These are phyloP conservation scores for Thoreauomyces humboldtii DNA, from an alignment of 192 early-diverging fungal genomes.

Conservation along the genomic window DNA sequence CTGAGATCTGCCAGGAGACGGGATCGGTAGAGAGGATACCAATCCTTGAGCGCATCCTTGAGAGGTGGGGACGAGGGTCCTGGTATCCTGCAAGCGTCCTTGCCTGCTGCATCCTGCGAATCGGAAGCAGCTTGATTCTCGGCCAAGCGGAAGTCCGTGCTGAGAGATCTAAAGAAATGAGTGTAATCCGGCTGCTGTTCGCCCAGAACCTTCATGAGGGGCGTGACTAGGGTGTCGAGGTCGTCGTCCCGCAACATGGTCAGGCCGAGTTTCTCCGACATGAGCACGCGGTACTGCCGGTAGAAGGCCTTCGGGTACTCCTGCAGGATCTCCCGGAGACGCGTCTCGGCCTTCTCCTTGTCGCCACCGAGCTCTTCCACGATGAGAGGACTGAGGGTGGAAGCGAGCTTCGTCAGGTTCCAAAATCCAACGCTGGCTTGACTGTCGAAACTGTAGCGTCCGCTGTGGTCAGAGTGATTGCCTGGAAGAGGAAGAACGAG, in stretches of 20 bases:
- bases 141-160: constrained; percentile 18
- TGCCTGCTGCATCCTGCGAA: not conserved
- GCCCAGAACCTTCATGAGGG: constrained; percentile 66
- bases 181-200: constrained; percentile 69
- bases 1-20: constrained; percentile 46
- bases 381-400: constrained; percentile 63
- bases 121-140: not conserved
- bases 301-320: constrained; percentile 53
- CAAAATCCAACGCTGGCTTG: constrained; percentile 80
- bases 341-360: constrained; percentile 20
- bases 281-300: constrained; percentile 49
- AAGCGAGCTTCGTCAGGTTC: constrained; percentile 74
- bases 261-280: constrained; percentile 58
- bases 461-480: constrained; percentile 60
- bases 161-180: constrained; percentile 67
- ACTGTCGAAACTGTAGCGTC: constrained; percentile 72
- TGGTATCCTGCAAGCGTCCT: too few relatives aligned
- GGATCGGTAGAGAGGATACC: constrained; percentile 59
- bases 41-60: constrained; percentile 52
- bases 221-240: constrained; percentile 56
- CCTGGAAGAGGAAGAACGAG: not conserved
- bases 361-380: constrained; percentile 53
- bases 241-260: constrained; percentile 38
- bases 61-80: constrained; percentile 50
- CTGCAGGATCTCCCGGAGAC: constrained; percentile 45